These are phyloP conservation scores for Striga hermonthica DNA, from an alignment of 305 asterid species.

Conservation along the genomic window DNA sequence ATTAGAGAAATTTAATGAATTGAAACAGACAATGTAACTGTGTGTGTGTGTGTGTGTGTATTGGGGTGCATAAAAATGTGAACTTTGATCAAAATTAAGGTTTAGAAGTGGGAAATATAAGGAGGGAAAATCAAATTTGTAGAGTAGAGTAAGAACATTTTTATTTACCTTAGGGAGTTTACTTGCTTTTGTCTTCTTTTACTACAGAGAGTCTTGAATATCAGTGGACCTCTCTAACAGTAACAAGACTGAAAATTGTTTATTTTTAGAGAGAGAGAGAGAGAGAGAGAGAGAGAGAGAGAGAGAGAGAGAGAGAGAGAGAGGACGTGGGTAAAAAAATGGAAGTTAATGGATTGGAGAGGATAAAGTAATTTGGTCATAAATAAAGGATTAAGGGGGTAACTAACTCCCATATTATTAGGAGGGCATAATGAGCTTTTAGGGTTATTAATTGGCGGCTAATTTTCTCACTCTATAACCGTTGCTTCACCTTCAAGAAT, in stretches of 20 bases:
- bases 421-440: constrained; percentile 28
- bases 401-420: constrained; percentile 40
- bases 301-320: constrained; percentile 32
- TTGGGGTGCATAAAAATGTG: too few relatives aligned
- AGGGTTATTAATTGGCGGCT: constrained; percentile 39
- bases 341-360: constrained; percentile 39
- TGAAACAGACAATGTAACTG: too few relatives aligned
- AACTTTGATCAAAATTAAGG: neutral
- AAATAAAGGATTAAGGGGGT: constrained; percentile 26
- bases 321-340: constrained; percentile 34
- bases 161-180: constrained; percentile 31
- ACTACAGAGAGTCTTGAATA: constrained; percentile 32
- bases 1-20: too few relatives aligned
- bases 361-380: constrained; percentile 27
- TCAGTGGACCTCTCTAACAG: constrained; percentile 27
- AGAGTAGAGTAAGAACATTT: neutral
- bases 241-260: constrained; percentile 11
- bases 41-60: too few relatives aligned
- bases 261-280: constrained; percentile 29
- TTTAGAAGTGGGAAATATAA: neutral
- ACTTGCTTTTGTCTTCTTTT: constrained; percentile 30
- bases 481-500: constrained; percentile 30
- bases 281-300: constrained; percentile 32
- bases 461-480: constrained; percentile 30
- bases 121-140: constrained; percentile 30